phyloP scores from a whole-genome alignment of 2,329 filamentous ascomycete species.

The Rhytidhysteron rufulum region DNA sequence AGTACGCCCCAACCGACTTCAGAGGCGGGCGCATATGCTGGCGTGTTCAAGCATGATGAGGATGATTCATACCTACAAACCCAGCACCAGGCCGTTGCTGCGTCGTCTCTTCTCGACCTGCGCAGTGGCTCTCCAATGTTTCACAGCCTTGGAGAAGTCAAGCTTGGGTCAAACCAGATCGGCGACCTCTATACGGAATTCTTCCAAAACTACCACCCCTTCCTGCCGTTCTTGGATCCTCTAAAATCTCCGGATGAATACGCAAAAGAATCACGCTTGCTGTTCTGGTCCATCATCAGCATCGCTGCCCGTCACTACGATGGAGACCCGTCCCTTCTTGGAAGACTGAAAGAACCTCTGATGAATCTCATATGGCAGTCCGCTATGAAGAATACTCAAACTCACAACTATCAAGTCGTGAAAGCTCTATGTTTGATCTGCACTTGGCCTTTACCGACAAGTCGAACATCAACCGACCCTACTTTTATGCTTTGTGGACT shows the following conservation, averaged over 20 bases:
- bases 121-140: slow-evolving; percentile 49
- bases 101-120: slow-evolving; percentile 38
- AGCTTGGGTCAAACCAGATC: slow-evolving; percentile 41
- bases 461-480: slow-evolving; percentile 72
- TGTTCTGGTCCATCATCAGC: slow-evolving; percentile 82
- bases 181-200: slow-evolving; percentile 66
- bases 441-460: slow-evolving; percentile 80
- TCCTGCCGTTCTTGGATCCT: slow-evolving; percentile 70
- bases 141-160: slow-evolving; percentile 55
- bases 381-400: slow-evolving; percentile 71
- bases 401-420: slow-evolving; percentile 68
- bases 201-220: slow-evolving; percentile 72
- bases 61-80: slow-evolving; percentile 33
- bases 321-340: slow-evolving; percentile 61
- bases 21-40: slow-evolving; percentile 12
- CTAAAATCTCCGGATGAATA: slow-evolving; percentile 66
- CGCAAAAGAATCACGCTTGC: slow-evolving; percentile 70
- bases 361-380: slow-evolving; percentile 73
- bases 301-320: slow-evolving; percentile 70
- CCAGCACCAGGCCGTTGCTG: slow-evolving; percentile 35
- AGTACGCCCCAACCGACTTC: slow-evolving; percentile 20
- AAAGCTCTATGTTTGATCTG: slow-evolving; percentile 77
- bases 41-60: slow-evolving; percentile 22
- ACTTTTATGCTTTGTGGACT: slow-evolving; percentile 78
- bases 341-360: slow-evolving; percentile 61